phyloP scores from a whole-genome alignment of 2,329 filamentous ascomycete genomes.

The Achaetomium macrosporum region DNA sequence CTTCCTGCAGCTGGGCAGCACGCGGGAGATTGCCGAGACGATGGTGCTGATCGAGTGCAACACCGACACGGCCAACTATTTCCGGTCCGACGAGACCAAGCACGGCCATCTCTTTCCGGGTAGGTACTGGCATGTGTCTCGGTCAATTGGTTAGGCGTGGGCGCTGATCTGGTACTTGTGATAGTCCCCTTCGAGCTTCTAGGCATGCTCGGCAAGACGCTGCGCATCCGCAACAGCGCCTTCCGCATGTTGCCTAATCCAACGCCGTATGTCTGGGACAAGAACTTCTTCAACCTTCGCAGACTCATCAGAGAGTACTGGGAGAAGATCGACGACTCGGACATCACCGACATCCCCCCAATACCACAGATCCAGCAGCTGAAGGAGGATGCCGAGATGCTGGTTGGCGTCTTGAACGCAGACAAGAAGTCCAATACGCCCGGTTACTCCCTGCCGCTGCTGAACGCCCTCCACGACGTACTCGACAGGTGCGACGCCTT shows the following conservation, averaged over 20 bases:
- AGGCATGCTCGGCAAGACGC: slow-evolving; percentile 49
- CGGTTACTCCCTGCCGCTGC: slow-evolving; percentile 31
- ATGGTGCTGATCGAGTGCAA: slow-evolving; percentile 50
- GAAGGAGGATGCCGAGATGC: background rate
- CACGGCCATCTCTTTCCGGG: slow-evolving; percentile 47
- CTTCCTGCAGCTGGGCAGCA: slow-evolving; percentile 43
- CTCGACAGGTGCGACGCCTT: slow-evolving; percentile 40
- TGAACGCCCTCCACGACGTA: slow-evolving; percentile 36
- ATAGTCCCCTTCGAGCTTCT: slow-evolving; percentile 52
- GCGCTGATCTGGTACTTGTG: slow-evolving; percentile 11
- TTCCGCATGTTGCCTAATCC: slow-evolving; percentile 54
- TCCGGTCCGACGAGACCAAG: slow-evolving; percentile 33
- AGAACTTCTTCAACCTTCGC: slow-evolving; percentile 39
- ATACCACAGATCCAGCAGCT: slow-evolving; percentile 16
- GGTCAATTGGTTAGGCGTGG: background rate
- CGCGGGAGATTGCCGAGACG: slow-evolving; percentile 46
- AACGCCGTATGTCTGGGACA: slow-evolving; percentile 49
- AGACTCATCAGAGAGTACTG: slow-evolving; percentile 38
- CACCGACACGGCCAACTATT: slow-evolving; percentile 44
- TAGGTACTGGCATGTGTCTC: slow-evolving; percentile 26
- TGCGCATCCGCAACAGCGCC: slow-evolving; percentile 44
- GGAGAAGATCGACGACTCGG: slow-evolving; percentile 25
- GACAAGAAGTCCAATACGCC: slow-evolving; percentile 19
- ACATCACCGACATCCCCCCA: slow-evolving; percentile 12
- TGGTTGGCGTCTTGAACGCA: slow-evolving; percentile 14